Percentiles rank a stretch among this genome's conserved stretches.
Conservation (phyloP, 306 rosid species). For the Potentilla sterilis region DNA sequence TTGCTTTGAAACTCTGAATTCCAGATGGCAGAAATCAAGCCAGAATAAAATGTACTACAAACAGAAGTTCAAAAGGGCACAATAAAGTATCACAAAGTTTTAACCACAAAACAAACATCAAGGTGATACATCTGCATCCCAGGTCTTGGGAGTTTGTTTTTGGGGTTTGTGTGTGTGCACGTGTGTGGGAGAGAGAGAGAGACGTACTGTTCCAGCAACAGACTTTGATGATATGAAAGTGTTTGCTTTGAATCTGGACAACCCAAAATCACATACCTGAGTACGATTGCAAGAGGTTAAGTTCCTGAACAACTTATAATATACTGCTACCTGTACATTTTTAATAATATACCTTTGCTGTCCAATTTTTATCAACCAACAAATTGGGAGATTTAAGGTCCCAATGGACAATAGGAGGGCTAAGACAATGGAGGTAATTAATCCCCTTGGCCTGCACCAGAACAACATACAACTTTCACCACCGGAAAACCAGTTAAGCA, state of each 20-base stretch:
- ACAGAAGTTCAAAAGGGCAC: not conserved
- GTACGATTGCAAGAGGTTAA: slow-evolving; percentile 18
- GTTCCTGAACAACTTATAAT: not conserved
- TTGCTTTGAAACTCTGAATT: not conserved
- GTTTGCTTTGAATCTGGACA: slow-evolving; percentile 94
- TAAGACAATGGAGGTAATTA: slow-evolving; percentile 90
- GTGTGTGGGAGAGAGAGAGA: slow-evolving; percentile 6
- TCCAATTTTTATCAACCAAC: slow-evolving; percentile 95
- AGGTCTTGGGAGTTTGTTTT: not conserved
- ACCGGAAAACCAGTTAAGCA: not conserved
- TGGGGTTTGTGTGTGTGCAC: too few species aligned
- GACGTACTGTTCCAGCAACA: slow-evolving; percentile 93
- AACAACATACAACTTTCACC: slow-evolving; percentile 4
- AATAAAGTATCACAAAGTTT: not conserved
- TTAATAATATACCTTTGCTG: slow-evolving; percentile 62
- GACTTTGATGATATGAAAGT: slow-evolving; percentile 91
- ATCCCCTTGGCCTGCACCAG: slow-evolving; percentile 89
- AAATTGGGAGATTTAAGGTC: slow-evolving; percentile 97
- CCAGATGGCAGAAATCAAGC: not conserved
- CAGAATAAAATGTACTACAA: not conserved
- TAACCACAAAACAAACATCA: not conserved
- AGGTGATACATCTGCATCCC: not conserved
- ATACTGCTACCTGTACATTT: slow-evolving; percentile 13
- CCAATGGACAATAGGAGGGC: slow-evolving; percentile 93
- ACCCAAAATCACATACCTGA: slow-evolving; percentile 93